Evolutionary conservation across 73 alveolate species (phyloP).

Genomic region (Tetrahymena malaccensis): DNA sequence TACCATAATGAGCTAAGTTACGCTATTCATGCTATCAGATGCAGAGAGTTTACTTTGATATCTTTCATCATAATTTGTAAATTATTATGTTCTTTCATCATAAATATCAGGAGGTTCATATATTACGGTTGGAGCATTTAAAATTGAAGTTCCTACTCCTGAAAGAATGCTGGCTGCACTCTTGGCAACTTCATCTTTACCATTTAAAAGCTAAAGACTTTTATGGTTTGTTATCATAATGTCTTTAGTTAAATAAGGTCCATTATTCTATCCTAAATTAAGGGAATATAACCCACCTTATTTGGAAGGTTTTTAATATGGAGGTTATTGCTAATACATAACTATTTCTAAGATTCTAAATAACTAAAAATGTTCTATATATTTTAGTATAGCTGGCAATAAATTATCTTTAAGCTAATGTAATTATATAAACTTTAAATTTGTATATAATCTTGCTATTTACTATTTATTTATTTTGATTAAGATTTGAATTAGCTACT

Average conservation of each 20-base stretch:
- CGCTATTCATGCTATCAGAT: slow-evolving; percentile 4
- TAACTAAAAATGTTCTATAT: neutral
- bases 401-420: neutral
- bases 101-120: slow-evolving; percentile 46
- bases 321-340: neutral
- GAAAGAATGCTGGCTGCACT: slow-evolving; percentile 18
- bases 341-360: neutral
- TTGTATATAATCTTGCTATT: neutral
- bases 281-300: slow-evolving; percentile 40
- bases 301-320: slow-evolving; percentile 21
- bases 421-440: neutral
- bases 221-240: slow-evolving; percentile 35
- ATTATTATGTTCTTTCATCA: slow-evolving; percentile 38
- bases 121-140: slow-evolving; percentile 41
- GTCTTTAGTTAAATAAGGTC: slow-evolving; percentile 42
- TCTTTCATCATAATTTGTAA: slow-evolving; percentile 36
- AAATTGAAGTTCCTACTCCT: slow-evolving; percentile 20
- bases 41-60: slow-evolving; percentile 39
- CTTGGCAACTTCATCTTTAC: slow-evolving; percentile 40
- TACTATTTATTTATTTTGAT: neutral
- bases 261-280: slow-evolving; percentile 34
- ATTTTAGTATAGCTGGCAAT: neutral
- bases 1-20: neutral
- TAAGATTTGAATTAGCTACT: neutral
- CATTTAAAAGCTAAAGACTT: slow-evolving; percentile 17